Evolutionary conservation across 1,139 yeast genomes (phyloP), one percentile per base, ranked within the genome.

Genomic region (Blastobotrys elegans): DNA sequence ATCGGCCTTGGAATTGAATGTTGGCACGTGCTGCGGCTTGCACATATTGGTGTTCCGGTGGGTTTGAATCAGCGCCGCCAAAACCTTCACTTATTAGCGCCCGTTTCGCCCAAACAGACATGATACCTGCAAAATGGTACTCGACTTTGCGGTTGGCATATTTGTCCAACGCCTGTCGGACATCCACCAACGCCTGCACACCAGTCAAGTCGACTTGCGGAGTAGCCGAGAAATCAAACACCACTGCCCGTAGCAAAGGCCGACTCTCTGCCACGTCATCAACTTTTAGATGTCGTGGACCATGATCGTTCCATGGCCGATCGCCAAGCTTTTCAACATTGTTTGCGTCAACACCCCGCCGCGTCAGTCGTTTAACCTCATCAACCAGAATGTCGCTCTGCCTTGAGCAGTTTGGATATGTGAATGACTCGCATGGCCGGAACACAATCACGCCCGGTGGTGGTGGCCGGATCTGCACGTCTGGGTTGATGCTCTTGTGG

Each of bases 231-330:
- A 90, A 84, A 67, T 89, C 97, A 56, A 88, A 75, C 56, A 88
- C 94, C 17, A 89, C 66, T 8, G 89, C 75, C 53, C 82, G 76
- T 52, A 89, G 70, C 5, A 76, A 50, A 8, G 97, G 96, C 59
- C 94, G 74, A 2, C 65, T 58, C 56, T 82, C 87, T 21, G 60
- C 65, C 38, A 41, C 50, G 36, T 56, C 56, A 35, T 62, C 67
- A 31, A 37, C 39, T 32, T 50, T 53, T 31, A 56, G 55, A 38
- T 65, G 56, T 47, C 67, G 61, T 31, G 84, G 85, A 54, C 95
- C 95, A 22, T 89, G 90, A 59, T 88, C 94, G 63, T 89, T 89
- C 96, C 97, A 90, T 18, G 95, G 90, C 55, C 92, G 77, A 45
- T 84, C 85, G 24, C 88, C 85, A 36, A 79, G 74, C 17, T 70